Evolutionary conservation across 2,329 filamentous ascomycete genomes (phyloP).

Genomic region (Aspergillus glaucus): DNA sequence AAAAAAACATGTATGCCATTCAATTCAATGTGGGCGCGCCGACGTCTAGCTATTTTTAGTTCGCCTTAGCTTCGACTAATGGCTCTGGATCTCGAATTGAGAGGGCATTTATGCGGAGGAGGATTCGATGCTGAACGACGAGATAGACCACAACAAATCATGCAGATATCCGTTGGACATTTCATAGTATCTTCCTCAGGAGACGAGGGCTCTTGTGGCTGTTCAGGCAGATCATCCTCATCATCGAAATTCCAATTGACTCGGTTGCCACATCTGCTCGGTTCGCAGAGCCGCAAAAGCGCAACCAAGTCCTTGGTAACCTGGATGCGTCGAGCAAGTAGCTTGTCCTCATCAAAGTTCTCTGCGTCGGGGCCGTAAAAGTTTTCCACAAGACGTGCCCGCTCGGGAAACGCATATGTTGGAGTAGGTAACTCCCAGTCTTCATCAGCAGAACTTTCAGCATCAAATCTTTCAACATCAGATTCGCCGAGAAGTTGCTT

Average conservation of each 20-base stretch:
- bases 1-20: too few species aligned
- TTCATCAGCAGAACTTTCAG: constrained; percentile 62
- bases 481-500: constrained; percentile 17
- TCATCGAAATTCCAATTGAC: constrained; percentile 16
- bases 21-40: too few species aligned
- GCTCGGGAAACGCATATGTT: constrained; percentile 18
- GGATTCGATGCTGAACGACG: too few species aligned
- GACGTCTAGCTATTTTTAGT: too few species aligned
- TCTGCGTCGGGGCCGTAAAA: constrained; percentile 21
- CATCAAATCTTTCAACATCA: constrained; percentile 61
- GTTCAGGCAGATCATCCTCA: background rate
- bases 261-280: constrained; percentile 17
- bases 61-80: too few species aligned
- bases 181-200: constrained; percentile 9
- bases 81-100: too few species aligned
- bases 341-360: constrained; percentile 17
- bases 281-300: constrained; percentile 17
- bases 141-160: too few species aligned
- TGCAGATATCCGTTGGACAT: constrained; percentile 19
- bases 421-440: constrained; percentile 58
- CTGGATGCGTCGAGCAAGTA: constrained; percentile 20
- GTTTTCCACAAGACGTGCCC: constrained; percentile 18
- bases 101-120: too few species aligned
- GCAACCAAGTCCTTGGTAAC: constrained; percentile 24
- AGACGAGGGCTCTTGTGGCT: constrained; percentile 6